Base-by-base conservation (phyloP, 139 green algal genomes). In the Chlamydomonas sp. region DNA sequence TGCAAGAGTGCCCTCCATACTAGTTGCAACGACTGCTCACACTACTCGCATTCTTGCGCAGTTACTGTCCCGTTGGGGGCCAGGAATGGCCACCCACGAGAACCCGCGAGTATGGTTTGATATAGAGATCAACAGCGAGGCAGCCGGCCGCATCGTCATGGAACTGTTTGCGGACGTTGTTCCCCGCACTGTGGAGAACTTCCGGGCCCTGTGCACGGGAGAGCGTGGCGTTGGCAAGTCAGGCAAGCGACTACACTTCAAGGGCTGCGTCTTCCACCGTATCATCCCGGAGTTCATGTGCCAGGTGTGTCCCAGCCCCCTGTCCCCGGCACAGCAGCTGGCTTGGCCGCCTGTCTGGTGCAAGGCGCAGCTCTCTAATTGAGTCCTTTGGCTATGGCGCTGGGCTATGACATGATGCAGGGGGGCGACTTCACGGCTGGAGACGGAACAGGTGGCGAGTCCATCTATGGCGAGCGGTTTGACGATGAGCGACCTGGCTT, bases 111-210 rank as follows among this genome's bases (percentile, higher is more conserved):
- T 96, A 15, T 96, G 91, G 78, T 96, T 96, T 63, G 94, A 96
- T 49, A 92, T 96, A 7, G 63, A 89, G 5, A 93, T 96, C 76
- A 90, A 87, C 3, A 94, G 93, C 31, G 89, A 95, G 83, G 31
- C 88, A 60, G 90, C 90, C 2, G 95, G 95, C 14, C 79, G 94
- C 0, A 92, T 97, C 8, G 93, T 95, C 12, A 96, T 97, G 88
- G 91, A 96, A 88, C 92, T 97, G 16, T 84, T 80, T 20, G 88
- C 90, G 0, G 94, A 99, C 67, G 93, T 97, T 1, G 94, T 95
- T 4, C 96, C 96, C 4, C 94, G 94, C 64, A 98, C 95, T 3
- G 92, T 91, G 5, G 97, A 98, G 85, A 99, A 99, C 94, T 99
- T 99, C 94, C 90, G 84, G 63, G 88, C 87, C 0, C 86, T 96